These are phyloP conservation scores for Alternaria brassicicola DNA, from an alignment of 2,329 filamentous ascomycete species.

Conservation along the genomic window DNA sequence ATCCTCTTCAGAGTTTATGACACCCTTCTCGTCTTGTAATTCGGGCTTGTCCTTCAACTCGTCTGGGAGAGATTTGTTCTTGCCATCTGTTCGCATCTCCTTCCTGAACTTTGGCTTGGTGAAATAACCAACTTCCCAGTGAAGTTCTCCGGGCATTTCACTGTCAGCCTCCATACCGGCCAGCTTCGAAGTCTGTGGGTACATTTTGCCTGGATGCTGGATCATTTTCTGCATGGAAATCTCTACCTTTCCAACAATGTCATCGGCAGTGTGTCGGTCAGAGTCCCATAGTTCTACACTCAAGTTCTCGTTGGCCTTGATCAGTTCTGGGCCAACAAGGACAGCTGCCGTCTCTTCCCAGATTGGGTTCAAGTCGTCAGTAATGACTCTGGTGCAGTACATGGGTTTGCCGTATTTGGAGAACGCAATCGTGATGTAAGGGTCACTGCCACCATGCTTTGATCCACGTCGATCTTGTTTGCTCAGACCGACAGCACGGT, in stretches of 20 bases:
- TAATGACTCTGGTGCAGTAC: constrained; percentile 96
- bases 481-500: constrained; percentile 83
- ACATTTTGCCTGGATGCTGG: constrained; percentile 91
- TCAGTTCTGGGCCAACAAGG: constrained; percentile 83
- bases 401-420: constrained; percentile 97
- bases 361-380: constrained; percentile 89
- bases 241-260: constrained; percentile 93
- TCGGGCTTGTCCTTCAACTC: constrained; percentile 74
- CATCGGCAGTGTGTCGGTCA: constrained; percentile 88
- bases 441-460: constrained; percentile 86
- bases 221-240: constrained; percentile 94
- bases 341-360: constrained; percentile 89
- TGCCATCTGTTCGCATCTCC: constrained; percentile 84
- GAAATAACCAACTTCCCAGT: constrained; percentile 97
- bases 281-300: constrained; percentile 97
- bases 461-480: constrained; percentile 88
- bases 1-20: constrained; percentile 73
- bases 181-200: constrained; percentile 83
- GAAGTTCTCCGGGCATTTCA: constrained; percentile 88
- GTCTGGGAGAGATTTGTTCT: constrained; percentile 76
- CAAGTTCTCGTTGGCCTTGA: constrained; percentile 91
- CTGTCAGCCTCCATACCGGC: constrained; percentile 81
- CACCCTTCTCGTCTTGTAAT: constrained; percentile 86
- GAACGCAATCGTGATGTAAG: constrained; percentile 93
- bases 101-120: constrained; percentile 86